phyloP scores from a whole-genome alignment of 352 stramenopile species.

The Phytophthora fragariaefolia region DNA sequence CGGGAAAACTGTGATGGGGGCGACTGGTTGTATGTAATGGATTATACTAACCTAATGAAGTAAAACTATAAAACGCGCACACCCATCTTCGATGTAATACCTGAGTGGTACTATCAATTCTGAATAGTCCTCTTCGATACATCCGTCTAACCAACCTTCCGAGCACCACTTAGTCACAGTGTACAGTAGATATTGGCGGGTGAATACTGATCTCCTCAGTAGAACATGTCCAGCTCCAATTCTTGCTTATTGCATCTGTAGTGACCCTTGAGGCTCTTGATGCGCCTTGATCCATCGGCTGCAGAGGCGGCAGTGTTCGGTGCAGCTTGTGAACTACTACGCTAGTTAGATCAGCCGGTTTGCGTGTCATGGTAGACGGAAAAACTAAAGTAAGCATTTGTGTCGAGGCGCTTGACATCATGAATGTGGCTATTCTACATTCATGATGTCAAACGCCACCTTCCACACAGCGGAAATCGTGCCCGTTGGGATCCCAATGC shows the following conservation, averaged over 20 bases:
- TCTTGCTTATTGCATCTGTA: slow-evolving; percentile 12
- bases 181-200: slow-evolving; percentile 18
- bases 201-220: background rate
- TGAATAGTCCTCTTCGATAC: slow-evolving; percentile 11
- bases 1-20: background rate
- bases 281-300: slow-evolving; percentile 29
- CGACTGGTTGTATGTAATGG: background rate
- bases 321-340: slow-evolving; percentile 17
- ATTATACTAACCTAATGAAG: background rate
- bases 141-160: slow-evolving; percentile 12
- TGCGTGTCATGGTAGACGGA: too few species aligned
- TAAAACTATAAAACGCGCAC: slow-evolving; percentile 1
- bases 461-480: too few species aligned
- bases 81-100: slow-evolving; percentile 21
- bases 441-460: too few species aligned
- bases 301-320: slow-evolving; percentile 27
- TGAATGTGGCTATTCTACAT: too few species aligned
- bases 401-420: too few species aligned
- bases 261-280: slow-evolving; percentile 27
- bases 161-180: slow-evolving; percentile 21
- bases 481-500: too few species aligned
- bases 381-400: too few species aligned
- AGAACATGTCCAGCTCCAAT: slow-evolving; percentile 17
- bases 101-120: slow-evolving; percentile 27
- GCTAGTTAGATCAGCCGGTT: slow-evolving; percentile 14